A percentile compares a stretch with the other conserved stretches of the same genome.
Evolutionary conservation across 2,329 filamentous ascomycete genomes (phyloP).

Genomic region (Pseudogymnoascus sp.): DNA sequence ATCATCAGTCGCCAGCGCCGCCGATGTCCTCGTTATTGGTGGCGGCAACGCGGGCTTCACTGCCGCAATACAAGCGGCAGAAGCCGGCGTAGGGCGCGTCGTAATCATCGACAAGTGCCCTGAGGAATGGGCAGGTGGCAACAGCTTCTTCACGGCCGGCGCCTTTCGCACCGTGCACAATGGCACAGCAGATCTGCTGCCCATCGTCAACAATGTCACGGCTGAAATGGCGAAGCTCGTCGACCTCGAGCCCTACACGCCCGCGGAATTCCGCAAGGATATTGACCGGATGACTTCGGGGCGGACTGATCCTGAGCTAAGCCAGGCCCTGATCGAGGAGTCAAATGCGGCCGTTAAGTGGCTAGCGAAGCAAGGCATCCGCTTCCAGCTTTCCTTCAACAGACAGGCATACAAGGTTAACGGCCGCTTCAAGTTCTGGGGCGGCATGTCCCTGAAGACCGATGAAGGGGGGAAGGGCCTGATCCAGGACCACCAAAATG

Average conservation of each 20-base stretch:
- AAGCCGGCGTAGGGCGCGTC: constrained; percentile 39
- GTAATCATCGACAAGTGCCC: constrained; percentile 32
- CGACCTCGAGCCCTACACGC: constrained; percentile 51
- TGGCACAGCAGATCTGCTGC: constrained; percentile 50
- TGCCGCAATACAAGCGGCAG: constrained; percentile 50
- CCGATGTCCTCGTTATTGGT: constrained; percentile 49
- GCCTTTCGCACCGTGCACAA: constrained; percentile 43
- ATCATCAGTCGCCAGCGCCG: constrained; percentile 15
- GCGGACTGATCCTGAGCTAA: constrained; percentile 44
- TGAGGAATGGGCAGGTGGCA: constrained; percentile 19
- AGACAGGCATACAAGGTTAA: constrained; percentile 59
- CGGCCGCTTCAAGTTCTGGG: constrained; percentile 58
- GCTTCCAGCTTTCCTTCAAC: constrained; percentile 56
- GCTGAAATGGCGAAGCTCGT: constrained; percentile 40
- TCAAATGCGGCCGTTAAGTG: constrained; percentile 46
- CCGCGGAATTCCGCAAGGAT: constrained; percentile 47
- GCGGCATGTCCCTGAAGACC: constrained; percentile 54
- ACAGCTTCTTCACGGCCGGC: constrained; percentile 19
- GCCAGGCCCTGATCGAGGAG: constrained; percentile 42
- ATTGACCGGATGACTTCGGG: constrained; percentile 49
- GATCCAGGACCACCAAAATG: constrained; percentile 40
- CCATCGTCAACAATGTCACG: constrained; percentile 54
- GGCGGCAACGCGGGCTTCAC: constrained; percentile 58
- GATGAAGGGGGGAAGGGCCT: constrained; percentile 54
- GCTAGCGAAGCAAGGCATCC: constrained; percentile 46